A percentile compares a stretch with the other conserved stretches of the same genome.
Evolutionary conservation across 2,329 filamentous ascomycete genomes (phyloP).

Genomic region (Elsinoe arachidis): DNA sequence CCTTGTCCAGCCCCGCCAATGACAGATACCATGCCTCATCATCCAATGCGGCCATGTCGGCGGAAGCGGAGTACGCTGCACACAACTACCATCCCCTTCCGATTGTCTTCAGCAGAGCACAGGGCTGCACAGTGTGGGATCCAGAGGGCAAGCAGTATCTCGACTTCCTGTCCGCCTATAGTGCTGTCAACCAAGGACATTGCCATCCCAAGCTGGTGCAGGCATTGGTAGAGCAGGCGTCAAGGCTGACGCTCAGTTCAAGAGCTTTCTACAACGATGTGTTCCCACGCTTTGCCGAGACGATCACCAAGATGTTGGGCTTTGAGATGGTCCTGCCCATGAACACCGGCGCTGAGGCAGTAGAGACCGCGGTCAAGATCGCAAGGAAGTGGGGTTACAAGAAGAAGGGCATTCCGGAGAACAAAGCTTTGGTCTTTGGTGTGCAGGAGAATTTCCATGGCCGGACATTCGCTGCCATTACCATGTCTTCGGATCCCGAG

Average conservation of each 20-base stretch:
- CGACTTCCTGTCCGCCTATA: slow-evolving; percentile 97
- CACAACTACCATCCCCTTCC: slow-evolving; percentile 99
- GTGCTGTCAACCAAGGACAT: slow-evolving; percentile 94
- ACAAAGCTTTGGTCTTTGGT: slow-evolving; percentile 75
- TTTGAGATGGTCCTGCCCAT: slow-evolving; percentile 98
- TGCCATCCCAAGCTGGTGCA: slow-evolving; percentile 95
- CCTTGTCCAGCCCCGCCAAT: slow-evolving; percentile 27
- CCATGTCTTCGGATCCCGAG: slow-evolving; percentile 89
- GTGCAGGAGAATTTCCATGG: slow-evolving; percentile 94
- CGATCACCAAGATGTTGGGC: slow-evolving; percentile 78
- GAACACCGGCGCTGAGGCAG: slow-evolving; percentile 95
- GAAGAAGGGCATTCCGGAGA: slow-evolving; percentile 77
- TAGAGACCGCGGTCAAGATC: slow-evolving; percentile 93
- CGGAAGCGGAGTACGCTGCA: slow-evolving; percentile 77
- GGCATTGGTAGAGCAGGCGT: slow-evolving; percentile 79
- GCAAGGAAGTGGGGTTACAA: slow-evolving; percentile 98
- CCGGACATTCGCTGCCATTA: slow-evolving; percentile 89
- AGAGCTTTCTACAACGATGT: slow-evolving; percentile 98
- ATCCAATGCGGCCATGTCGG: slow-evolving; percentile 66
- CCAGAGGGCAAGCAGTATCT: slow-evolving; percentile 92
- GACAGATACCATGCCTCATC: slow-evolving; percentile 63
- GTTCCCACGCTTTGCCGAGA: slow-evolving; percentile 90
- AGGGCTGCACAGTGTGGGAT: slow-evolving; percentile 88
- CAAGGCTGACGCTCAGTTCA: slow-evolving; percentile 81
- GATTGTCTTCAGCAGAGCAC: slow-evolving; percentile 79